Percentiles rank a stretch among this genome's conserved stretches.
These are phyloP conservation scores for Chrysanthemum makinoi DNA, from an alignment of 129 eudicot genomes.

Conservation along the genomic window DNA sequence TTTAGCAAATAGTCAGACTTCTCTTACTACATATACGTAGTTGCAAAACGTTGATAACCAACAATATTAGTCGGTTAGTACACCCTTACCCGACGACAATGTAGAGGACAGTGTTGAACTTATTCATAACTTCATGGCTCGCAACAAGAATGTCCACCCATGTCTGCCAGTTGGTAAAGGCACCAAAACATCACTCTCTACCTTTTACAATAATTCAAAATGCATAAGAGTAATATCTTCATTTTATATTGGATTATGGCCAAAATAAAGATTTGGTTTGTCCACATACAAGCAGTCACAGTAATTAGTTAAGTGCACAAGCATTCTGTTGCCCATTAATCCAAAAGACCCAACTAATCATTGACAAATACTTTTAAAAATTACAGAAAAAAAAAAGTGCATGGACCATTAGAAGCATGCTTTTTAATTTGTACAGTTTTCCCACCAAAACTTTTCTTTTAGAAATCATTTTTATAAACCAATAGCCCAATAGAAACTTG, in stretches of 20 bases:
- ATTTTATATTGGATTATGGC: neutral
- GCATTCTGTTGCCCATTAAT: slow-evolving; percentile 10
- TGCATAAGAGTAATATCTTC: neutral
- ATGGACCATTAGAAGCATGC: slow-evolving; percentile 25
- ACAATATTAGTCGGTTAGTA: too few species aligned
- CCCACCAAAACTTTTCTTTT: slow-evolving; percentile 26
- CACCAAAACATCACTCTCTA: too few species aligned
- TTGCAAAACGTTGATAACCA: too few species aligned
- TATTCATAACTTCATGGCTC: too few species aligned
- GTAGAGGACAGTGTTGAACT: too few species aligned
- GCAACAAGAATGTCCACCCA: too few species aligned
- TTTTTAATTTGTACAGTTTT: slow-evolving; percentile 34
- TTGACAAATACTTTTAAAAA: neutral
- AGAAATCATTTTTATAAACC: slow-evolving; percentile 9
- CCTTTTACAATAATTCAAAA: neutral
- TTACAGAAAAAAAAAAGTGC: neutral
- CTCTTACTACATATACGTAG: neutral
- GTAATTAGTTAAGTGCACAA: neutral
- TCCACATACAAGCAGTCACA: neutral
- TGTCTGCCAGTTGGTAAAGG: too few species aligned
- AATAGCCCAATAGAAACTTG: slow-evolving; percentile 8
- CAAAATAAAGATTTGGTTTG: neutral
- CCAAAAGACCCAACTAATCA: slow-evolving; percentile 31
- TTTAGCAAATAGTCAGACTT: neutral
- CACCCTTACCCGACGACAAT: too few species aligned